A percentile compares a stretch with the other conserved stretches of the same genome.
These are phyloP conservation scores for Suhomyces atakaporum DNA, from an alignment of 1,139 yeast genomes.

Conservation along the genomic window DNA sequence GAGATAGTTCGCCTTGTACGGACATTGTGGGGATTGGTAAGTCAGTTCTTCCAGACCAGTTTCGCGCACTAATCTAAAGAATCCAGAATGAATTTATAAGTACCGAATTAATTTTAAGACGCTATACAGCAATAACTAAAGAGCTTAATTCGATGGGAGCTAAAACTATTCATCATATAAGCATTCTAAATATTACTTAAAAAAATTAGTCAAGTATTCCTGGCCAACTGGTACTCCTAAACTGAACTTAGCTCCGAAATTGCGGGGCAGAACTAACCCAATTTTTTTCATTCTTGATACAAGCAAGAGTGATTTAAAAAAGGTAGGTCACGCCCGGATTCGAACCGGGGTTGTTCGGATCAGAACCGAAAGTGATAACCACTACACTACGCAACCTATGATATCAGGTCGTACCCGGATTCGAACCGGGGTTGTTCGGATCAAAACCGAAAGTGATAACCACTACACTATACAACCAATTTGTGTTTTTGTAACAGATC, in stretches of 20 bases:
- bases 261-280: constrained; percentile 2
- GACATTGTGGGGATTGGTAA: constrained; percentile 3
- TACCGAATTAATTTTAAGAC: too few species aligned
- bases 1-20: not conserved
- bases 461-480: constrained; percentile 52
- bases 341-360: constrained; percentile 93
- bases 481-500: too few species aligned
- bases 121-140: too few species aligned
- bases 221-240: too few species aligned
- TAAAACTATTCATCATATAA: too few species aligned
- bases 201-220: too few species aligned
- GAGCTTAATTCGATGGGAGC: too few species aligned
- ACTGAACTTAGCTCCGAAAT: not conserved
- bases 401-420: constrained; percentile 71
- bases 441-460: constrained; percentile 53
- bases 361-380: constrained; percentile 55
- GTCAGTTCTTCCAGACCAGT: not conserved
- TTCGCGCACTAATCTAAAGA: not conserved
- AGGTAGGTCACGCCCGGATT: constrained; percentile 85
- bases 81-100: not conserved
- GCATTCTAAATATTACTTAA: too few species aligned
- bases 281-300: too few species aligned
- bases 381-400: constrained; percentile 50
- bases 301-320: constrained; percentile 6
- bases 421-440: constrained; percentile 94